These are phyloP conservation scores for Perkinsus marinus DNA, from an alignment of 169 alveolate genomes.

Conservation along the genomic window DNA sequence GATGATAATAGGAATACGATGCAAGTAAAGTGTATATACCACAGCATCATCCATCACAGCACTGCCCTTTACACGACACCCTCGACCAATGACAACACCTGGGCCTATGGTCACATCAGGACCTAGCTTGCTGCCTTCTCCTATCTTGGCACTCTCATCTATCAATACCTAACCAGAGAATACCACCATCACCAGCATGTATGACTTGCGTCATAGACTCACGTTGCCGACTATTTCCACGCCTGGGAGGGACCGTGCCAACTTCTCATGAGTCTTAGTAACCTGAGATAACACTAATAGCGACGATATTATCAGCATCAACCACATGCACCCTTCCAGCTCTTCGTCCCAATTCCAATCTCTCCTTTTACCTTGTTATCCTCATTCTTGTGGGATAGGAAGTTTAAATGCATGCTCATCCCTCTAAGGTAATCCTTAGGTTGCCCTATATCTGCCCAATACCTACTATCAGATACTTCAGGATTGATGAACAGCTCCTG, in stretches of 20 bases:
- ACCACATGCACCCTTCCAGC: too few species aligned
- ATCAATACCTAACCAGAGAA: background rate
- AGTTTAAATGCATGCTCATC: constrained; percentile 7
- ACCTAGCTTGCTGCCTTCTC: constrained; percentile 66
- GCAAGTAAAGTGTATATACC: too few species aligned
- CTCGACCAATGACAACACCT: constrained; percentile 75
- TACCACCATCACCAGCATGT: too few species aligned
- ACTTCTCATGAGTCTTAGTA: background rate
- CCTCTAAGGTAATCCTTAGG: constrained; percentile 77
- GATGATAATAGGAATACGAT: too few species aligned
- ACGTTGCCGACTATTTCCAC: constrained; percentile 43
- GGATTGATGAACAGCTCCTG: background rate
- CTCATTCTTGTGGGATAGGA: constrained; percentile 38
- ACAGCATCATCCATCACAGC: constrained; percentile 47
- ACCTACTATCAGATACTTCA: too few species aligned
- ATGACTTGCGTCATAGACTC: background rate
- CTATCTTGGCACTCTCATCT: constrained; percentile 46
- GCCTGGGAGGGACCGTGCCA: constrained; percentile 23
- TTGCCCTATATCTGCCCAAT: constrained; percentile 85
- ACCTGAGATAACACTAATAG: background rate
- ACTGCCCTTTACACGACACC: constrained; percentile 69
- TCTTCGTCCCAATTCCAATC: too few species aligned
- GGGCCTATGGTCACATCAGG: constrained; percentile 82
- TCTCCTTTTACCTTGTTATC: constrained; percentile 8
- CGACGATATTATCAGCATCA: too few species aligned